A percentile compares a stretch with the other conserved stretches of the same genome.
Evolutionary conservation across 345 rosid species (phyloP).

Genomic region (Lepidium aucheri): DNA sequence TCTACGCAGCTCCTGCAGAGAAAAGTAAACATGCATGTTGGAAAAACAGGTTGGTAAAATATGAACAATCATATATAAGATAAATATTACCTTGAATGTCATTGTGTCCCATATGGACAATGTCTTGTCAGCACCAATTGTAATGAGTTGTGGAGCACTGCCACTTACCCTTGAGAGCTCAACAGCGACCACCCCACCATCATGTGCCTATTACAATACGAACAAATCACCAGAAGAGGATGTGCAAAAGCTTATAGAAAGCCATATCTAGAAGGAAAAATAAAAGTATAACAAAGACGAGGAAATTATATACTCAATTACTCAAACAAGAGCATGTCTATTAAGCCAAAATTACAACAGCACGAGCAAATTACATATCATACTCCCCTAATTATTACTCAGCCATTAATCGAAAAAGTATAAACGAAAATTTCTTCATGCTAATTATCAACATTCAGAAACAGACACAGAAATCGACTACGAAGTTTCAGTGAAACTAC

Average conservation of each 20-base stretch:
- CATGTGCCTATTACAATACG: constrained; percentile 67
- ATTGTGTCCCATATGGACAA: constrained; percentile 98
- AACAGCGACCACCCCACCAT: constrained; percentile 93
- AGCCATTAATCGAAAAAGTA: background rate
- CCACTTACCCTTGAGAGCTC: constrained; percentile 97
- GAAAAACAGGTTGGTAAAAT: background rate
- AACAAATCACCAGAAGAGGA: constrained; percentile 7
- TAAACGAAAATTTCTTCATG: background rate
- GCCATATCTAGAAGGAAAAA: constrained; percentile 2
- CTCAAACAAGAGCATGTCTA: background rate
- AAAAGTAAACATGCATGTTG: constrained; percentile 5
- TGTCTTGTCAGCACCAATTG: constrained; percentile 97
- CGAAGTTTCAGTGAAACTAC: background rate
- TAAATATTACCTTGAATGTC: constrained; percentile 72
- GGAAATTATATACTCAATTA: background rate
- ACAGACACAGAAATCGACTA: constrained; percentile 2
- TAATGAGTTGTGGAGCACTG: constrained; percentile 88
- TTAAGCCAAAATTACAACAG: background rate
- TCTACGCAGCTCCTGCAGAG: constrained; percentile 78
- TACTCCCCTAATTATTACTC: background rate
- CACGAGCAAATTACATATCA: background rate
- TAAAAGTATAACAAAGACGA: background rate
- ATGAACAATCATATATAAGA: constrained; percentile 6
- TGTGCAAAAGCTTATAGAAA: constrained; percentile 5
- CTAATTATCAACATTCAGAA: constrained; percentile 1